Evolutionary conservation across 2,329 filamentous ascomycete genomes (phyloP).

Genomic region (Volutella citrinella): DNA sequence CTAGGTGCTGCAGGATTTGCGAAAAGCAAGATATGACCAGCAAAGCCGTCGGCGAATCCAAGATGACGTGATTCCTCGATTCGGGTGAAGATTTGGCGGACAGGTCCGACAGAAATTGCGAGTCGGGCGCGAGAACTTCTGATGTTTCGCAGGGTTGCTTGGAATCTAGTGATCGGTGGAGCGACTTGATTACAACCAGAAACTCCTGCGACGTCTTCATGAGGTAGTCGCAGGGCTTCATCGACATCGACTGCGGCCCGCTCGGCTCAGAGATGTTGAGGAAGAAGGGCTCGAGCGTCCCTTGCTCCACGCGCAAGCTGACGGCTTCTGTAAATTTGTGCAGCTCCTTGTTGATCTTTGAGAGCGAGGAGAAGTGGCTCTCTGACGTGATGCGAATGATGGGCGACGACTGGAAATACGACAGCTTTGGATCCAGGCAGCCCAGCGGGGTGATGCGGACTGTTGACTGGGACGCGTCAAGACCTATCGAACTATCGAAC

Average conservation of each 20-base stretch:
- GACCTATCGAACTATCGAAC: neutral
- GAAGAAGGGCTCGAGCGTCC: neutral
- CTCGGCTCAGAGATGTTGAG: neutral
- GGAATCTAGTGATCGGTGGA: neutral
- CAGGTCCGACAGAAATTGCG: neutral
- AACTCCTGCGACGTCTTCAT: slow-evolving; percentile 3
- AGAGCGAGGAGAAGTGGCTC: slow-evolving; percentile 10
- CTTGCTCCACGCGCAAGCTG: too few species aligned
- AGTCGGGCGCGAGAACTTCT: neutral
- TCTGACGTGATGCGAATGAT: slow-evolving; percentile 5
- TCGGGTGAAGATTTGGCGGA: neutral
- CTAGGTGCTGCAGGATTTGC: slow-evolving; percentile 14
- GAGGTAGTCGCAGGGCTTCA: slow-evolving; percentile 1
- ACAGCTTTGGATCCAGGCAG: neutral
- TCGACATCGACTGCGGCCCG: neutral
- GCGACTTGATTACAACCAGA: slow-evolving; percentile 2
- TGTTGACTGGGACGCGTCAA: too few species aligned
- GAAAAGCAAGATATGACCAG: slow-evolving; percentile 17
- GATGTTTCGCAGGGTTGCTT: too few species aligned
- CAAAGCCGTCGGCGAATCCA: slow-evolving; percentile 8
- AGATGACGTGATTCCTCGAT: neutral
- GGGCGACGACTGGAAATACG: neutral
- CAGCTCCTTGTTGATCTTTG: slow-evolving; percentile 1
- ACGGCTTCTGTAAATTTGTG: too few species aligned
- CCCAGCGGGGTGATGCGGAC: too few species aligned